A percentile compares a stretch with the other conserved stretches of the same genome.
Conservation (phyloP, 2,329 filamentous ascomycete species). For the Apiospora pterosperma region DNA sequence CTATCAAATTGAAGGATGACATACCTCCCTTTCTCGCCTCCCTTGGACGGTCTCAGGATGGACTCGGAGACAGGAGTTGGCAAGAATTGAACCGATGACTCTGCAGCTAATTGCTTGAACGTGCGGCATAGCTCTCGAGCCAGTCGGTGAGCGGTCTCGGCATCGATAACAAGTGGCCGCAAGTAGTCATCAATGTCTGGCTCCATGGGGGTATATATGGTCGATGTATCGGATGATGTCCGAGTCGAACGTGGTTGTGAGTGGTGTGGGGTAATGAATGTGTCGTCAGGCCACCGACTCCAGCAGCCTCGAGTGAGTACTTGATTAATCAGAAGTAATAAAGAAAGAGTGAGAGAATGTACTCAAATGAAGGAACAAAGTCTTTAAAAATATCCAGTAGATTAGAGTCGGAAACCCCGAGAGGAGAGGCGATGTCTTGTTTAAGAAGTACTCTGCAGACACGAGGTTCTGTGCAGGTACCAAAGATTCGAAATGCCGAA, state of each 20-base stretch:
- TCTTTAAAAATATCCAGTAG: neutral
- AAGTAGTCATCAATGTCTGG: slow-evolving; percentile 42
- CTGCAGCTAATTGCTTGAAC: slow-evolving; percentile 48
- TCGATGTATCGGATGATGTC: neutral
- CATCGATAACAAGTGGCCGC: slow-evolving; percentile 46
- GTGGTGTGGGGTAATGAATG: neutral
- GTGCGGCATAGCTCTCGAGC: slow-evolving; percentile 43
- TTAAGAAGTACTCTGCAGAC: neutral
- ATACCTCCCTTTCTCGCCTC: slow-evolving; percentile 45
- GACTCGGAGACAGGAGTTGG: slow-evolving; percentile 60
- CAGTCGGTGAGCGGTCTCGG: slow-evolving; percentile 41
- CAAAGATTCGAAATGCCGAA: neutral
- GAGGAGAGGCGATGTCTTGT: neutral
- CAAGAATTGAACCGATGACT: slow-evolving; percentile 54
- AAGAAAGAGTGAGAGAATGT: neutral
- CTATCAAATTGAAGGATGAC: slow-evolving; percentile 17
- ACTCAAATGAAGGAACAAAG: neutral
- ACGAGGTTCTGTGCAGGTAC: neutral
- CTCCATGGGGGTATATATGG: neutral
- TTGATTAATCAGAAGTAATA: neutral
- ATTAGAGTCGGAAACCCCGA: neutral
- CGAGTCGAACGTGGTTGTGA: neutral
- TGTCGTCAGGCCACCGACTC: neutral
- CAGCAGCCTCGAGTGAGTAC: neutral
- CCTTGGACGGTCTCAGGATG: slow-evolving; percentile 46